Percentiles rank a stretch among this genome's conserved stretches.
Conservation (phyloP, 805 yeast genomes). For the Wickerhamiella hasegawae region DNA sequence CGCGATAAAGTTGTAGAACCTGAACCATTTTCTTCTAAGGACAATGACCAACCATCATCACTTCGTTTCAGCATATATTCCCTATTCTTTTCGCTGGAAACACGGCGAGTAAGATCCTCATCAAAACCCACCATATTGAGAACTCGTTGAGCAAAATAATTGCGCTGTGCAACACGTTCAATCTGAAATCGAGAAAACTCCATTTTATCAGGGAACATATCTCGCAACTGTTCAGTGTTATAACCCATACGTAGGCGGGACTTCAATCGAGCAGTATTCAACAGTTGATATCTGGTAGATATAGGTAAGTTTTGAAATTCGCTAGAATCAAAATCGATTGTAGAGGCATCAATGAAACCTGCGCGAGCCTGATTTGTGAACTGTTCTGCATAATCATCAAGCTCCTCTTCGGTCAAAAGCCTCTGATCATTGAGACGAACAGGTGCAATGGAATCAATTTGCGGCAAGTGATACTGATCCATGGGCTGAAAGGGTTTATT, state of each 20-base stretch:
- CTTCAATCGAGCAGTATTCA: slow-evolving; percentile 65
- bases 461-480: slow-evolving; percentile 82
- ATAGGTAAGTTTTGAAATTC: slow-evolving; percentile 67
- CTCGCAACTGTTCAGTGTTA: slow-evolving; percentile 70
- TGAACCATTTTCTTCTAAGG: slow-evolving; percentile 33
- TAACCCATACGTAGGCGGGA: slow-evolving; percentile 93
- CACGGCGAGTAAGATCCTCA: slow-evolving; percentile 30
- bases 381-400: slow-evolving; percentile 40
- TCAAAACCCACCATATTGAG: slow-evolving; percentile 77
- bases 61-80: slow-evolving; percentile 61
- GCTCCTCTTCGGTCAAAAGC: slow-evolving; percentile 57
- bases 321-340: slow-evolving; percentile 68
- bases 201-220: slow-evolving; percentile 66
- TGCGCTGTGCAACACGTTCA: slow-evolving; percentile 80
- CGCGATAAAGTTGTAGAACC: too few species aligned
- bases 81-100: slow-evolving; percentile 70
- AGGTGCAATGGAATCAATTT: slow-evolving; percentile 26
- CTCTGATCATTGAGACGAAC: slow-evolving; percentile 49
- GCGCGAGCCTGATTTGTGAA: slow-evolving; percentile 36
- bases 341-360: slow-evolving; percentile 25
- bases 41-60: slow-evolving; percentile 72
- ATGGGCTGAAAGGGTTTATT: slow-evolving; percentile 1
- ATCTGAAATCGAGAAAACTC: slow-evolving; percentile 90
- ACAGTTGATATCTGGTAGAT: slow-evolving; percentile 72
- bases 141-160: slow-evolving; percentile 72